Base-by-base conservation (phyloP, 1,284 basidiomycete species). In the Hortiboletus rubellus region DNA sequence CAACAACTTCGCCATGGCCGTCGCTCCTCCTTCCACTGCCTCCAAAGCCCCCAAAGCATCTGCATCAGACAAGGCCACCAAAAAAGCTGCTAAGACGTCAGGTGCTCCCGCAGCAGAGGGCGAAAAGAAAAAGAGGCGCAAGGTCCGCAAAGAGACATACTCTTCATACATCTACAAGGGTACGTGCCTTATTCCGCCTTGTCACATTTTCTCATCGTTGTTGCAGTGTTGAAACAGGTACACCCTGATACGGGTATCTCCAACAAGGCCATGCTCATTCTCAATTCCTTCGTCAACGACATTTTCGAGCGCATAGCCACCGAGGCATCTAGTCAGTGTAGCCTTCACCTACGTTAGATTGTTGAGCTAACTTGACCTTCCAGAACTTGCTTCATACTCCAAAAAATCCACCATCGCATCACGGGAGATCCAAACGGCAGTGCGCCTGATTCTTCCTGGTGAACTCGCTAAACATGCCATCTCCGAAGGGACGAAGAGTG, bases 111-210 rank as follows among this genome's bases (percentile, higher is more conserved):
- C 77, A 54, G 80, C 74, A 49, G 78, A 77, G 52, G 87, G 83
- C 53, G 86, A 91, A 72, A 94, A 95, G 88, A 94, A 94, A 84
- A 89, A 89, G 81, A 82, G 90, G 75, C 90, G 89, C 79, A 95
- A 94, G 81, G 74, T 84, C 58, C 81, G 90, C 76, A 92, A 91
- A 83, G 93, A 95, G 79, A 94, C 92, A 7, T 95, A 94, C 80
- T 89, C 90, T 50, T 94, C 93, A 2, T 96, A 96, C 81, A 94
- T 96, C 75, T 95, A 95, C 85, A 95, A 94, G 76, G 90, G 90
- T 90, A 24, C 5, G 51, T 31, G 9, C 2, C 5, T 43, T 22
- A 5, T 38, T 38, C 36, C 85, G 87, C 75, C 8, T 18, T 10
- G 14, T 27, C 24, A 12, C 43, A 6, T 8, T 8, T 7, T 7